Base-by-base conservation (phyloP, 2,329 filamentous ascomycete species). In the Neonectria magnoliae region DNA sequence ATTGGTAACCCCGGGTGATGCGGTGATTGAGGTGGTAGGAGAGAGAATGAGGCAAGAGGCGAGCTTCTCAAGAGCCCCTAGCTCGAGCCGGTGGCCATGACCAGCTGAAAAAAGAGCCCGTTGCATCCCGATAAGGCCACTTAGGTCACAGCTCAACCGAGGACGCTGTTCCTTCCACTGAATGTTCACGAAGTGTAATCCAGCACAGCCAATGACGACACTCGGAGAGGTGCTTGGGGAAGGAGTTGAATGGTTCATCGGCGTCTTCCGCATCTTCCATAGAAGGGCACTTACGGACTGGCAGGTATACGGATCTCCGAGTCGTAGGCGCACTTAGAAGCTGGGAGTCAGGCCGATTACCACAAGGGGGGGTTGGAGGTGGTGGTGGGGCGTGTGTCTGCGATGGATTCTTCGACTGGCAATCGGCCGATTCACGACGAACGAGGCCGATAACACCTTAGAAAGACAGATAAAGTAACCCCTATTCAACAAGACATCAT, bases 21-120 rank as follows among this genome's bases (percentile, higher is more conserved):
- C 18, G 10, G 20, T 29, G 13, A 18, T 38, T 10, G 41, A 29
- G 20, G n/a, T 18, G n/a, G 25, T 27, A 54, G 31, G 22, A 14
- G 29, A 56, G 31, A 29, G 22, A 48, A 50, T 16, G 45, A 57
- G 60, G 56, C 25, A 63, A 58, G 33, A 54, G 50, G 22, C n/a
- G 13, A 48, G 29, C 50, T 29, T 47, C 41, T 48, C 14, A 6
- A 48, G 20, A 14, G n/a, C 18, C n/a, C 4, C 20, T 22, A 36
- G 5, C 22, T n/a, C 31, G 52, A 50, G 20, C 11, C 55, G 7
- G 8, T 31, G 33, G 22, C 5, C 38, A 36, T 33, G 16, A 1
- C 27, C 16, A 36, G 29, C 45, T 20, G 18, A 13, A 36, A 48
- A 48, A 38, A 18, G 42, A 41, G 22, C 13, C 25, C 9, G n/a